Evolutionary conservation across 495 filamentous ascomycete species (phyloP).

Genomic region (Penicillium samsonianum): DNA sequence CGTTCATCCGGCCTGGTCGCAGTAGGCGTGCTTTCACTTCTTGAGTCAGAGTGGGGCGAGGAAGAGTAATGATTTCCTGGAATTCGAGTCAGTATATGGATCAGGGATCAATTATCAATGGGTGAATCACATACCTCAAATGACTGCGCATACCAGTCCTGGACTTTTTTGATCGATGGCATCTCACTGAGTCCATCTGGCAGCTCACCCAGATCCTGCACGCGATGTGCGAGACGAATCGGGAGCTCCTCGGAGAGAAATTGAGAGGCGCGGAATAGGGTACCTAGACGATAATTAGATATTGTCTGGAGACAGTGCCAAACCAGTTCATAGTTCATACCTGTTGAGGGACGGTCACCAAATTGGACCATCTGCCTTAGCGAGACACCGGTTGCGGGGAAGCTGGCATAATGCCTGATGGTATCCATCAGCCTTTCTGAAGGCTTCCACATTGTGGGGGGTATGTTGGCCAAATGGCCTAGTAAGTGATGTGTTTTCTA

Average conservation of each 20-base stretch:
- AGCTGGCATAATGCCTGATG: slow-evolving; percentile 97
- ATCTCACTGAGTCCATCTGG: slow-evolving; percentile 99
- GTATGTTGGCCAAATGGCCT: slow-evolving; percentile 36
- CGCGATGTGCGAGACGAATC: slow-evolving; percentile 92
- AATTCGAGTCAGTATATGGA: slow-evolving; percentile 8
- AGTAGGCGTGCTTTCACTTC: slow-evolving; percentile 80
- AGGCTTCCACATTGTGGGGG: slow-evolving; percentile 77
- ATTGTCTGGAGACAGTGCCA: background rate
- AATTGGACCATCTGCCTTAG: slow-evolving; percentile 99
- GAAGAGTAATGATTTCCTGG: slow-evolving; percentile 87
- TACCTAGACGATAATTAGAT: slow-evolving; percentile 57
- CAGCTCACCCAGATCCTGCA: slow-evolving; percentile 86
- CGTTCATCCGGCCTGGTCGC: slow-evolving; percentile 65
- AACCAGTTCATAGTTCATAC: slow-evolving; percentile 52
- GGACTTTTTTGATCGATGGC: slow-evolving; percentile 92
- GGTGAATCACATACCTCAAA: slow-evolving; percentile 73
- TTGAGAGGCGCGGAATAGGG: slow-evolving; percentile 94
- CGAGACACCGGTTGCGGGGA: slow-evolving; percentile 95
- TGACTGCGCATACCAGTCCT: slow-evolving; percentile 98
- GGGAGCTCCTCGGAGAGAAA: slow-evolving; percentile 98
- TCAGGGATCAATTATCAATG: background rate
- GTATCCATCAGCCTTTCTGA: slow-evolving; percentile 91
- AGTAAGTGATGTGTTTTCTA: slow-evolving; percentile 6
- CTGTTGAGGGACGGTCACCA: slow-evolving; percentile 84
- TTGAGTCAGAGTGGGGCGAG: slow-evolving; percentile 70